Conservation (phyloP, 2,329 filamentous ascomycete genomes). For the Scolecobasidium constrictum region DNA sequence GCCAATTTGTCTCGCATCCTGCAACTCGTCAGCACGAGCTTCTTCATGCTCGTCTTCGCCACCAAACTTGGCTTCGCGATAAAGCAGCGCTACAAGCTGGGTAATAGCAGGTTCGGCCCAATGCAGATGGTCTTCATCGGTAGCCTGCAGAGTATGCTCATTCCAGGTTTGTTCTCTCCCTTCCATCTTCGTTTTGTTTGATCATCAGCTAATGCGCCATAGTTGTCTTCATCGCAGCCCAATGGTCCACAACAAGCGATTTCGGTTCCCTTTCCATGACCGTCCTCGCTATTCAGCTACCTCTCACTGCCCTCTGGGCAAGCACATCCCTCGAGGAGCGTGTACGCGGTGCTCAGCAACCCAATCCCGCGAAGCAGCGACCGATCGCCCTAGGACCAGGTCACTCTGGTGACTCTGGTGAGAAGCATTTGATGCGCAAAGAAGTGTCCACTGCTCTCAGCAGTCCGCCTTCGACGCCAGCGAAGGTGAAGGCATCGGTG, state of each 20-base stretch:
- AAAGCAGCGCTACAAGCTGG: constrained; percentile 42
- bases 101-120: constrained; percentile 49
- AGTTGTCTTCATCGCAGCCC: constrained; percentile 49
- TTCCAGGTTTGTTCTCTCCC: constrained; percentile 45
- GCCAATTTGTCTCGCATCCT: constrained; percentile 37
- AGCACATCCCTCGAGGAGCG: constrained; percentile 17
- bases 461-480: too few relatives aligned
- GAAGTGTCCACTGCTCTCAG: too few relatives aligned
- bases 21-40: constrained; percentile 46
- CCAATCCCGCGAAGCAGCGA: too few relatives aligned
- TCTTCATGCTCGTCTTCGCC: constrained; percentile 52
- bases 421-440: too few relatives aligned
- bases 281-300: constrained; percentile 51
- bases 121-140: constrained; percentile 59
- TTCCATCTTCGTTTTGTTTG: constrained; percentile 6
- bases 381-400: too few relatives aligned
- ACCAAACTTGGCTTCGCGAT: constrained; percentile 50
- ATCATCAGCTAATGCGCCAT: constrained; percentile 28
- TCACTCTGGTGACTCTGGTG: too few relatives aligned
- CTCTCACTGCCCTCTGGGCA: constrained; percentile 58
- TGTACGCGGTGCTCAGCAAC: too few relatives aligned
- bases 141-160: constrained; percentile 54
- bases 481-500: too few relatives aligned
- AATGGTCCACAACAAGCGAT: constrained; percentile 38
- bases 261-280: constrained; percentile 45